These are phyloP conservation scores for Scenedesmus sp. DNA, from an alignment of 163 green algal species.

Conservation along the genomic window DNA sequence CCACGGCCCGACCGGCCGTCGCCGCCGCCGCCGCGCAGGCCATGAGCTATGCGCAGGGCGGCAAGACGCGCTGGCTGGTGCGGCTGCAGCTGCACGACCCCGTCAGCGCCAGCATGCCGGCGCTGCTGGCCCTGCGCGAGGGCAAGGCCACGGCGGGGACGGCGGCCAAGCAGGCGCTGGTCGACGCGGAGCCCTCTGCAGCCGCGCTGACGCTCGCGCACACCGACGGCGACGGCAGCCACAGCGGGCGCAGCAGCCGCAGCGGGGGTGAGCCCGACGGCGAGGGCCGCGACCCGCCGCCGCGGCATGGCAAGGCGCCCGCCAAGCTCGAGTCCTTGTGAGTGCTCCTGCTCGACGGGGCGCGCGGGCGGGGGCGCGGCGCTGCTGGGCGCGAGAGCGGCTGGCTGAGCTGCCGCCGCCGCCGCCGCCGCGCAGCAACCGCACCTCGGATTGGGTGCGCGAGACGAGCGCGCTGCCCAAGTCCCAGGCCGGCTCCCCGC, in stretches of 20 bases:
- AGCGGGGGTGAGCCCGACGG: background rate
- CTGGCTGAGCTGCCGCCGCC: too few relatives aligned
- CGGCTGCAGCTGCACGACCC: background rate
- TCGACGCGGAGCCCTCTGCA: too few relatives aligned
- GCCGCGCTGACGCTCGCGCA: too few relatives aligned
- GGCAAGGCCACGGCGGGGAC: background rate
- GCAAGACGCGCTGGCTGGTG: background rate
- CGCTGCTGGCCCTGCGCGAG: background rate
- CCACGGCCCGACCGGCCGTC: too few relatives aligned
- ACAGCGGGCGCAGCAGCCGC: background rate
- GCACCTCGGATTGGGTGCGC: background rate
- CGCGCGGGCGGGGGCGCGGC: too few relatives aligned
- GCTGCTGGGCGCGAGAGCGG: too few relatives aligned
- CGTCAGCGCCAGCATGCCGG: background rate
- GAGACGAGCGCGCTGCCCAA: conserved; percentile 6
- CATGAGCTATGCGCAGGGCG: background rate
- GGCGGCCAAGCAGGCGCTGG: background rate
- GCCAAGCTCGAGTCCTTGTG: background rate
- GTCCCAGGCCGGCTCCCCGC: background rate
- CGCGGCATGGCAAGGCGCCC: background rate
- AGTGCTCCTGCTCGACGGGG: too few relatives aligned
- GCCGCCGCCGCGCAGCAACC: conserved; percentile 7
- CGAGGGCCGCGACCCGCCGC: background rate
- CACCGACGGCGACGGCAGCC: background rate
- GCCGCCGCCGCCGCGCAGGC: too few relatives aligned